Evolutionary conservation across 176 grass and related monocot species (phyloP), one percentile per base, ranked within the genome.

Genomic region (Carex kokanica): DNA sequence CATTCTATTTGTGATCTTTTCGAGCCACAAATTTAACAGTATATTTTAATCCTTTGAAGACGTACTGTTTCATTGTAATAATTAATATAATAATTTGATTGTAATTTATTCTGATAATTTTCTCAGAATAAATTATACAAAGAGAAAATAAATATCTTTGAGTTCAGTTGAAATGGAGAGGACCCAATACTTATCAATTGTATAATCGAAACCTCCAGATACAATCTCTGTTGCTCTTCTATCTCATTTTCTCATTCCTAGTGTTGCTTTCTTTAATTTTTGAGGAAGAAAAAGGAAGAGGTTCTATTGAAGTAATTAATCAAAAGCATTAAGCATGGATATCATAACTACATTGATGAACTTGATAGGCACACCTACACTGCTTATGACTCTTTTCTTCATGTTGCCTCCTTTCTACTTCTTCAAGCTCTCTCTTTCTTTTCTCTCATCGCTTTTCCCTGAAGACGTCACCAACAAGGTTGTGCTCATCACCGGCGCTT

Each of bases 381-480:
- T 82, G 29, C 61, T 82, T 15, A 65, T 64, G 60, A 82, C 79
- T 41, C 78, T 82, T 16, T n/a, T 82, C 10, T 82, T 82, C 60
- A 82, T 82, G 79, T 47, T 82, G 60, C 79, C 79, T 65, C 79
- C 79, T 45, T 82, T 82, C 60, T 82, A 82, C 36, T 82, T 82
- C 61, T 82, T 82, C 79, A 82, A 82, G 38, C 13, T 82, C 12
- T 47, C 34, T 64, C 20, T 82, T 25, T 82, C 79, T 66, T 13
- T 52, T 64, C 18, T 82, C n/a, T 49, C 38, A 6, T 65, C n/a
- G 2, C 12, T 82, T 45, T 82, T 82, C 58, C 79, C 79, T 24
- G 92, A 97, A 86, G 90, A 94, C 71, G 82, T 97, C 74, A 79
- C 70, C 75, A 83, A 91, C 63, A 94, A 97, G 90, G 94, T 97